Percentiles rank a stretch among this genome's conserved stretches.
These are phyloP conservation scores for Citrus sinensis DNA, from an alignment of 345 rosid genomes.

Conservation along the genomic window DVS_A1.0 CM039169.1:439501-440000, in stretches of 20 bases:
- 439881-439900: constrained; percentile 91
- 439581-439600: constrained; percentile 90
- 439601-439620: constrained; percentile 88
- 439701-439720: constrained; percentile 79
- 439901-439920: constrained; percentile 90
- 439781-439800: constrained; percentile 92
- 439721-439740: constrained; percentile 90
- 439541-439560: constrained; percentile 84
- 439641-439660: constrained; percentile 91
- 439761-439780: constrained; percentile 89
- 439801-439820: constrained; percentile 90
- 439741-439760: constrained; percentile 78
- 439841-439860: constrained; percentile 81
- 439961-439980: constrained; percentile 94
- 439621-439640: constrained; percentile 91
- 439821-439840: constrained; percentile 80
- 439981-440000: constrained; percentile 90
- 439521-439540: constrained; percentile 93
- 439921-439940: constrained; percentile 83
- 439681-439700: constrained; percentile 95
- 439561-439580: constrained; percentile 96
- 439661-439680: constrained; percentile 86
- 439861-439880: constrained; percentile 81
- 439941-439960: constrained; percentile 88
- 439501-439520: constrained; percentile 95